These are phyloP conservation scores for Grosmannia serpens DNA, from an alignment of 2,329 filamentous ascomycete species.

Conservation along the genomic window DNA sequence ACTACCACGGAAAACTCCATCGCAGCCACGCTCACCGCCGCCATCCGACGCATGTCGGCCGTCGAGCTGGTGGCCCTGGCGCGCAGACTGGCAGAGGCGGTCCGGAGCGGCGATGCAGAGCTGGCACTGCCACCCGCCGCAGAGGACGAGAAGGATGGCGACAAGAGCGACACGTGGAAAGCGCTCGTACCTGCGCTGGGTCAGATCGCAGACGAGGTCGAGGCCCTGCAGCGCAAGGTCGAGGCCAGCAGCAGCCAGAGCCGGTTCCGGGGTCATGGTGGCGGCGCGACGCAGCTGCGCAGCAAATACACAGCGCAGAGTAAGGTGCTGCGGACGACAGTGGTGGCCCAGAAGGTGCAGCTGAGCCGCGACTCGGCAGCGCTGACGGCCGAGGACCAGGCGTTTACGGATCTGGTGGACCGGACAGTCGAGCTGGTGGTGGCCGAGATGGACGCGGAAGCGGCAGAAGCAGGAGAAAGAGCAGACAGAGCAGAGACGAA, in stretches of 20 bases:
- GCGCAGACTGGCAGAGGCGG: conserved; percentile 26
- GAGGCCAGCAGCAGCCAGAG: conserved; percentile 24
- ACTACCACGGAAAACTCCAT: conserved; percentile 27
- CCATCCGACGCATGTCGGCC: conserved; percentile 49
- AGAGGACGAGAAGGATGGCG: conserved; percentile 15
- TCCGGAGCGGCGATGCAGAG: conserved; percentile 23
- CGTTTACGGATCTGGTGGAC: conserved; percentile 57
- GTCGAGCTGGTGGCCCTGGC: conserved; percentile 32
- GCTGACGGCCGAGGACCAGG: conserved; percentile 58
- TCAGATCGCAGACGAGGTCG: conserved; percentile 33
- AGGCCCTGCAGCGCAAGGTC: conserved; percentile 32
- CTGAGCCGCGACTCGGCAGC: conserved; percentile 63
- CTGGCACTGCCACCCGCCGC: conserved; percentile 25
- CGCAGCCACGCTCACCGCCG: conserved; percentile 31
- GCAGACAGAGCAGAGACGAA: neutral
- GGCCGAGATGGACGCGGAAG: conserved; percentile 21
- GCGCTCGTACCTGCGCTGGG: conserved; percentile 22
- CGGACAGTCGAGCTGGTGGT: conserved; percentile 38
- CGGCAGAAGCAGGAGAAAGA: conserved; percentile 18
- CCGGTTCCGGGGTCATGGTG: neutral
- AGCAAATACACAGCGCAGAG: conserved; percentile 65
- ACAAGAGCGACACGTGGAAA: neutral
- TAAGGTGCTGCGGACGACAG: conserved; percentile 61
- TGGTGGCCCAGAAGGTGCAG: conserved; percentile 72
- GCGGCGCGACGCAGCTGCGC: conserved; percentile 32